phyloP scores from a whole-genome alignment of 495 filamentous ascomycete genomes.

The Neurospora sp. region DNA sequence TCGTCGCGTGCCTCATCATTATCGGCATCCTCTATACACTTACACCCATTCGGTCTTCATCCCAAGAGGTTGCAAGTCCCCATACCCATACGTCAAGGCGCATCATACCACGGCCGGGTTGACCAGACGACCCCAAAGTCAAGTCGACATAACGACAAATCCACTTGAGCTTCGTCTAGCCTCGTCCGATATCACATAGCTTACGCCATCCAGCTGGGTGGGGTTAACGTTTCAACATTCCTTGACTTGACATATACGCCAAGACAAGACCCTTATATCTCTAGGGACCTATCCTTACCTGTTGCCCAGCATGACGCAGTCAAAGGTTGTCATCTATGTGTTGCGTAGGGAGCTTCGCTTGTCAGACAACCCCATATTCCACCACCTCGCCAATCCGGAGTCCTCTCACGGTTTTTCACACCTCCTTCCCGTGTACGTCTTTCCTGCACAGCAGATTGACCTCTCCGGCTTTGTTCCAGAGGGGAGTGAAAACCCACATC shows the following conservation, averaged over 20 bases:
- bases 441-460: slow-evolving; percentile 56
- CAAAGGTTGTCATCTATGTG: slow-evolving; percentile 48
- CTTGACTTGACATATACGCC: not conserved
- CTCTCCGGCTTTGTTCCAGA: slow-evolving; percentile 54
- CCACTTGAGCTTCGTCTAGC: not conserved
- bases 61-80: not conserved
- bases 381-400: slow-evolving; percentile 38
- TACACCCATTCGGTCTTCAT: not conserved
- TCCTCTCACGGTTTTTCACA: slow-evolving; percentile 45
- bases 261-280: not conserved
- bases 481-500: slow-evolving; percentile 41
- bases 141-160: not conserved
- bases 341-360: slow-evolving; percentile 58
- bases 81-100: not conserved
- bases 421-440: slow-evolving; percentile 55
- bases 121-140: not conserved
- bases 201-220: not conserved
- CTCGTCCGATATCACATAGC: not conserved
- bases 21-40: not conserved
- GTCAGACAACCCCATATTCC: slow-evolving; percentile 56
- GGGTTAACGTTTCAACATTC: not conserved
- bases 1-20: not conserved
- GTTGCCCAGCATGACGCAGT: slow-evolving; percentile 19
- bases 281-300: not conserved
- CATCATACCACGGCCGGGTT: not conserved